Conservation (phyloP, 805 yeast genomes). For the Blastobotrys robertii region DNA sequence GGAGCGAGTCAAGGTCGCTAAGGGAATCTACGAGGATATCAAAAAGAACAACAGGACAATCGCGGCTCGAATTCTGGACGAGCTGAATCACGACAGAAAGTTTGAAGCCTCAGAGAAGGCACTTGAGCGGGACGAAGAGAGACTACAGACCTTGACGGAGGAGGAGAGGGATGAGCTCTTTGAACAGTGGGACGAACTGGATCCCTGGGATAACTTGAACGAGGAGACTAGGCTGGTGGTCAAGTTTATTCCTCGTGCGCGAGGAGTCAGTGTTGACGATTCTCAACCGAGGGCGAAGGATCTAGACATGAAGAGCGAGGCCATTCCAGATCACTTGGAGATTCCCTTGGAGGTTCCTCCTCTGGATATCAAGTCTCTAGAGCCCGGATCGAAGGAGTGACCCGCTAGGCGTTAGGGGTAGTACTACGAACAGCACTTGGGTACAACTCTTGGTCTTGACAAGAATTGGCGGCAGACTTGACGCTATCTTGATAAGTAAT, state of each 20-base stretch:
- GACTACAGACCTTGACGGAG: not conserved
- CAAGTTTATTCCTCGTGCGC: slow-evolving; percentile 22
- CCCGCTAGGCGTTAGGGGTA: no score
- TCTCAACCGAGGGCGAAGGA: not conserved
- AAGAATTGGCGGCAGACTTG: not conserved
- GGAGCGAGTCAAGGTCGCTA: slow-evolving; percentile 4
- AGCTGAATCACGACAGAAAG: slow-evolving; percentile 6
- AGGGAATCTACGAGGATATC: slow-evolving; percentile 12
- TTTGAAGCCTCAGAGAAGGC: slow-evolving; percentile 1
- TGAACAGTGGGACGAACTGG: slow-evolving; percentile 16
- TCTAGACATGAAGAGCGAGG: not conserved
- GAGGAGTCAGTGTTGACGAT: slow-evolving; percentile 24
- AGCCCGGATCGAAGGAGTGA: not conserved
- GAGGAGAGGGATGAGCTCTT: not conserved
- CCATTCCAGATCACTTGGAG: not conserved
- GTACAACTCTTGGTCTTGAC: no score
- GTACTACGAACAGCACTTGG: no score
- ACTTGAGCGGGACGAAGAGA: slow-evolving; percentile 2
- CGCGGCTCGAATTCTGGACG: slow-evolving; percentile 7
- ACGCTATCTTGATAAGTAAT: not conserved
- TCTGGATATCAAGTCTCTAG: not conserved
- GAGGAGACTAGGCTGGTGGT: slow-evolving; percentile 18
- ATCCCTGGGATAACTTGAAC: slow-evolving; percentile 15
- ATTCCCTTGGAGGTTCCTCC: not conserved
- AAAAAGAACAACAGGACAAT: slow-evolving; percentile 10